These are phyloP conservation scores for Bipolaris cookei DNA, from an alignment of 2,329 filamentous ascomycete species.

Conservation along the genomic window DNA sequence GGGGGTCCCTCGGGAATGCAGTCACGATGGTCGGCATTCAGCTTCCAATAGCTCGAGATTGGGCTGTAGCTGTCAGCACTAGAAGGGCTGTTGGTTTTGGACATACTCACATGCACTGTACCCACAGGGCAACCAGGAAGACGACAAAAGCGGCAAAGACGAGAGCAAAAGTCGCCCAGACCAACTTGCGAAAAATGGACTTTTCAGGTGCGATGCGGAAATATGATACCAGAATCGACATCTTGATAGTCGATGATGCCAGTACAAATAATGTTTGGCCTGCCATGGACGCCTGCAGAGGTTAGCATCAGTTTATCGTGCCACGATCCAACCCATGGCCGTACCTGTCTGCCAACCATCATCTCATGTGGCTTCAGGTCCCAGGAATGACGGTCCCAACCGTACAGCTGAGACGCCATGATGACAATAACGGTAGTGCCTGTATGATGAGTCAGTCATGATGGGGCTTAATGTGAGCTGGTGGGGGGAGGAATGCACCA, in stretches of 20 bases:
- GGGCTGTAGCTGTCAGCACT: slow-evolving; percentile 47
- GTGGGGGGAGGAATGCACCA: slow-evolving; percentile 2
- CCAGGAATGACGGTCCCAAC: slow-evolving; percentile 50
- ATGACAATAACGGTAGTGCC: slow-evolving; percentile 17
- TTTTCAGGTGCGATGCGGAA: slow-evolving; percentile 50
- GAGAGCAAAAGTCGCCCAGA: slow-evolving; percentile 46
- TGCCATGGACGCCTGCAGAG: slow-evolving; percentile 45
- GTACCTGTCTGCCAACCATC: slow-evolving; percentile 46
- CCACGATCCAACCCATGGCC: slow-evolving; percentile 22
- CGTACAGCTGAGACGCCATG: slow-evolving; percentile 45
- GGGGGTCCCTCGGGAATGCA: slow-evolving; percentile 56
- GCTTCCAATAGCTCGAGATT: slow-evolving; percentile 54
- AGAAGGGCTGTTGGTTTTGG: not conserved
- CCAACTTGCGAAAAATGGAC: slow-evolving; percentile 47
- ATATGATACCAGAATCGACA: slow-evolving; percentile 50
- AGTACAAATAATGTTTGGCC: slow-evolving; percentile 49
- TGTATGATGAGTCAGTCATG: slow-evolving; percentile 1
- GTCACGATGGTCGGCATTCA: slow-evolving; percentile 44
- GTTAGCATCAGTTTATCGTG: slow-evolving; percentile 31
- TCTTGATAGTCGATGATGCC: slow-evolving; percentile 48
- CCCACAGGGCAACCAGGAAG: slow-evolving; percentile 48
- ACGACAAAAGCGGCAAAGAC: slow-evolving; percentile 45
- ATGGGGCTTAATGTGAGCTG: not conserved
- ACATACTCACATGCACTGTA: slow-evolving; percentile 46
- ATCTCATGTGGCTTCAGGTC: slow-evolving; percentile 39